Evolutionary conservation across 2,329 filamentous ascomycete species (phyloP), one percentile per base, ranked within the genome.

Genomic region (Lasiodiplodia sp.): DNA sequence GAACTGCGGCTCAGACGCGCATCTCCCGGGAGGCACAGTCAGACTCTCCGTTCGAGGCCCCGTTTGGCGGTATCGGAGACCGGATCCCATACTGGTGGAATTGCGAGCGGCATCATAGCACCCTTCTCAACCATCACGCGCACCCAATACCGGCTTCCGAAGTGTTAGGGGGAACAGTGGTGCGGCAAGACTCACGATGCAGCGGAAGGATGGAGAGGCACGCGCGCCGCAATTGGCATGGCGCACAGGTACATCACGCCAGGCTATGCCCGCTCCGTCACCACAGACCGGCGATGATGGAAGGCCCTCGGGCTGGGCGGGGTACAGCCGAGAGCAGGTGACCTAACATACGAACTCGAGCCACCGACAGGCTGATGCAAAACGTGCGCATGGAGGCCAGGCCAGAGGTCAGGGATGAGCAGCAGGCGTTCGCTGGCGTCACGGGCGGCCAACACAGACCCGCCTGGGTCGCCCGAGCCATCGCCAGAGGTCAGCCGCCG

Each of bases 341-440:
- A 67, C 65, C 53, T 21, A 14, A 23, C 53, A 58, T 38, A 55
- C 53, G 65, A n/a, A 56, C 65, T 58, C 53, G 65, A 64, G 60
- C 60, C 60, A 67, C 65, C 51, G 40, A 28, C 65, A 64, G 60
- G 60, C 60, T 64, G 60, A 64, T 64, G 60, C 60, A 67, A 56
- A 58, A 67, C 65, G 65, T 67, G 65, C 65, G 52, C 52, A 66
- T 52, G 18, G 64, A 37, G 25, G n/a, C 18, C 31, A 47, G 64
- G 52, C 37, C 47, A 25, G n/a, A 47, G 44, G 64, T 47, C 53
- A 57, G 52, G 53, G 64, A 57, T 58, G 65, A 52, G 23, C 58
- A 63, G 34, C 49, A 40, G 64, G 51, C 52, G 64, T 34, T 34
- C 52, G 49, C 65, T 51, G 65, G 65, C 65, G 65, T 67, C 65